A percentile compares a stretch with the other conserved stretches of the same genome.
Conservation (phyloP, 306 rosid species). For the Crataegus laevigata region DNA sequence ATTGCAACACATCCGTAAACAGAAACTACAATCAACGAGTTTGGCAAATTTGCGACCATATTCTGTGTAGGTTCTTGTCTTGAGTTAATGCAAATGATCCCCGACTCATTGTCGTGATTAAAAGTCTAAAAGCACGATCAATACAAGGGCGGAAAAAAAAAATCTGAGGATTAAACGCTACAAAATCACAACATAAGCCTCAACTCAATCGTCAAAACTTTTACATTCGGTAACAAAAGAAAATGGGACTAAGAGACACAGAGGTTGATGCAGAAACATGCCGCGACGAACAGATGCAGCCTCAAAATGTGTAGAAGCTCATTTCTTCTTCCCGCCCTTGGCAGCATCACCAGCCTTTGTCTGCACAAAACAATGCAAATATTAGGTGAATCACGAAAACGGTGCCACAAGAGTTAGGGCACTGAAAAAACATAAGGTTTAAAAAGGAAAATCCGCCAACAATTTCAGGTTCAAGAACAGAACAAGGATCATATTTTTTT, state of each 20-base stretch:
- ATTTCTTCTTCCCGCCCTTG: constrained; percentile 75
- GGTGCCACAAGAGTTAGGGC: background rate
- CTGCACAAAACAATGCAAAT: constrained; percentile 24
- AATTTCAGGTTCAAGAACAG: background rate
- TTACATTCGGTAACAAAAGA: background rate
- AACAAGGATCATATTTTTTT: background rate
- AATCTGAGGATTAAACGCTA: background rate
- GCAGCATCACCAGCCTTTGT: constrained; percentile 82
- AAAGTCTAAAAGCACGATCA: background rate
- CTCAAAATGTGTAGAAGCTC: constrained; percentile 15
- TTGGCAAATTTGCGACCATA: background rate
- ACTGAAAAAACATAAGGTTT: background rate
- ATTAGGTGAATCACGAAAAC: background rate
- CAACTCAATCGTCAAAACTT: background rate
- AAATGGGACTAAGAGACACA: background rate
- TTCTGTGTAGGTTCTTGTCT: background rate
- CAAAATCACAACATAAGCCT: background rate
- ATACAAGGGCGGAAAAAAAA: background rate
- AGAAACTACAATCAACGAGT: background rate
- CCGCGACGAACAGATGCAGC: background rate
- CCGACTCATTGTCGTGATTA: background rate
- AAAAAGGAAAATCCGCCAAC: background rate
- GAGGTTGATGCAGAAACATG: background rate
- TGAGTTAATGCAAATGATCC: background rate
- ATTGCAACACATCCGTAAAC: background rate